A percentile compares a stretch with the other conserved stretches of the same genome.
These are phyloP conservation scores for Lactarius akahatsu DNA, from an alignment of 768 basidiomycete species.

Conservation along the genomic window DNA sequence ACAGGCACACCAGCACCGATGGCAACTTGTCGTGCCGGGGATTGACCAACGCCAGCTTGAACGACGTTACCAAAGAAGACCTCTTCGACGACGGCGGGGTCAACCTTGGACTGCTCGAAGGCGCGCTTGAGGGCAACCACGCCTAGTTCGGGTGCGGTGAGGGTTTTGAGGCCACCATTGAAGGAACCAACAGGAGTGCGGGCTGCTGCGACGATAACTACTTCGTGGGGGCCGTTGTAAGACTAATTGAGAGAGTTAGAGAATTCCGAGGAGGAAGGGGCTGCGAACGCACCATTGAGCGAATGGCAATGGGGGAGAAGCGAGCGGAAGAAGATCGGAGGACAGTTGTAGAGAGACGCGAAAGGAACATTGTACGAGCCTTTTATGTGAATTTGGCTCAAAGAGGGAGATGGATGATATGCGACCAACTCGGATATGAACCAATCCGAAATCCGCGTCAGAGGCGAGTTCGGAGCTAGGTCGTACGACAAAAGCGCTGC, in stretches of 20 bases:
- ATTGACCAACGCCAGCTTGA: conserved; percentile 96
- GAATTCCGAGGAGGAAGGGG: not conserved
- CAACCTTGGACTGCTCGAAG: conserved; percentile 73
- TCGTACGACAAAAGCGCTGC: conserved; percentile 29
- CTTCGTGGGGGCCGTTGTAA: conserved; percentile 60
- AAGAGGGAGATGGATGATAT: conserved; percentile 6
- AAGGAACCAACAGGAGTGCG: conserved; percentile 94
- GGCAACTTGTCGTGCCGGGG: conserved; percentile 97
- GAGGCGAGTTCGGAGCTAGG: conserved; percentile 12
- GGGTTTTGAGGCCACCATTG: conserved; percentile 82
- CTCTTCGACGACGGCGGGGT: conserved; percentile 86
- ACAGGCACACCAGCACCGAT: conserved; percentile 81
- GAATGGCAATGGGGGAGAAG: conserved; percentile 32
- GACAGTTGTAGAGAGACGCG: conserved; percentile 43
- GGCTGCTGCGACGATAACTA: conserved; percentile 89
- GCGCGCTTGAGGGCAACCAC: conserved; percentile 87
- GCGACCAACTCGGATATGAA: conserved; percentile 29
- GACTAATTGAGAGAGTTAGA: conserved; percentile 32
- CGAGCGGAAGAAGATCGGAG: conserved; percentile 38
- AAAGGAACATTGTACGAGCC: conserved; percentile 16
- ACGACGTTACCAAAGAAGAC: conserved; percentile 97
- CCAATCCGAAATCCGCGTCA: conserved; percentile 31
- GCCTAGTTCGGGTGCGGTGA: conserved; percentile 92
- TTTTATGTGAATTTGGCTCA: conserved; percentile 6
- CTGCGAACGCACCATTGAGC: conserved; percentile 33